A percentile compares a stretch with the other conserved stretches of the same genome.
These are phyloP conservation scores for Phytophthora boehmeriae DNA, from an alignment of 352 stramenopile species.

Conservation along the genomic window DNA sequence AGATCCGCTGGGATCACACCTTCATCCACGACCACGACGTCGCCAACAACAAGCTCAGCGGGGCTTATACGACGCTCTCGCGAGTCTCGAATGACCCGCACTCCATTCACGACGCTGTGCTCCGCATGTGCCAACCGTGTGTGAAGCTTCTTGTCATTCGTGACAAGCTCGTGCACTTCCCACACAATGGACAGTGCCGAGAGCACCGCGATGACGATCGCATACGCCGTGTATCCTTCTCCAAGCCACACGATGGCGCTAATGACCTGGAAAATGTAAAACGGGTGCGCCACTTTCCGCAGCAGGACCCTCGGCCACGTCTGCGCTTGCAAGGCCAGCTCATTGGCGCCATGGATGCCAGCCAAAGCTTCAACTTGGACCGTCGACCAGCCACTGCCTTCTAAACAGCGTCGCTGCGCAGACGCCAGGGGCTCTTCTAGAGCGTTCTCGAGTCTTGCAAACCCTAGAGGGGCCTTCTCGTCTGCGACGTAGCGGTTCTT, in stretches of 20 bases:
- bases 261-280: slow-evolving; percentile 81
- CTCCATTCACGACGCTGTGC: slow-evolving; percentile 56
- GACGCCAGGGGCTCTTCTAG: slow-evolving; percentile 49
- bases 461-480: slow-evolving; percentile 43
- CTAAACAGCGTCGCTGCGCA: slow-evolving; percentile 32
- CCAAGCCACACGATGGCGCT: slow-evolving; percentile 74
- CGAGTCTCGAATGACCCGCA: slow-evolving; percentile 65
- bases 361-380: slow-evolving; percentile 40
- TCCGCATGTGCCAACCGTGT: slow-evolving; percentile 56
- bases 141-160: slow-evolving; percentile 67
- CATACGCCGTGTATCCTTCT: slow-evolving; percentile 72
- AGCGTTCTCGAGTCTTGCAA: slow-evolving; percentile 61
- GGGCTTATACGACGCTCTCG: slow-evolving; percentile 45
- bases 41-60: slow-evolving; percentile 64
- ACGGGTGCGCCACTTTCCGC: slow-evolving; percentile 75
- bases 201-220: slow-evolving; percentile 62
- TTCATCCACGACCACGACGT: slow-evolving; percentile 73
- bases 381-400: slow-evolving; percentile 31
- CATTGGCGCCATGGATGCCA: slow-evolving; percentile 62
- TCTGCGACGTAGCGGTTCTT: slow-evolving; percentile 76
- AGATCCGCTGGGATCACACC: slow-evolving; percentile 69
- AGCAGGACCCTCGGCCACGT: slow-evolving; percentile 58
- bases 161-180: slow-evolving; percentile 71
- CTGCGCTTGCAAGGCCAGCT: slow-evolving; percentile 53
- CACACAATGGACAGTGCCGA: slow-evolving; percentile 74